Evolutionary conservation across 768 basidiomycete species (phyloP), one percentile per base, ranked within the genome.

Genomic region (Termitomyces sp.): DNA sequence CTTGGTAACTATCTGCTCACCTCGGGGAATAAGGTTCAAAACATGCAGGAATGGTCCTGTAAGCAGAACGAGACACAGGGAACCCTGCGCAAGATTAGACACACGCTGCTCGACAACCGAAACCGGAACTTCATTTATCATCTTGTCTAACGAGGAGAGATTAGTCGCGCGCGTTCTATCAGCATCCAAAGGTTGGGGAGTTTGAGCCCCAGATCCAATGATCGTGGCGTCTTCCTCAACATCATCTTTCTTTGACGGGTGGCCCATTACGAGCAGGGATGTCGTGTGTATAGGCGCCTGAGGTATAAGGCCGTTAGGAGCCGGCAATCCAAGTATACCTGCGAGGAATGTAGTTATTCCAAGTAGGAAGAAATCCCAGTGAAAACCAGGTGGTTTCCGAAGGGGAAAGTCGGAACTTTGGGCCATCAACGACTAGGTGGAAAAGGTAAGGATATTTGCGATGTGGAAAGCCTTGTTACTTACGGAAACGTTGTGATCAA

Each of bases 231-330:
- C 74, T 42, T 74, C 69, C 29, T 72, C 69, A 34, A 77, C 74
- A 27, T 73, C 71, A 27, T 65, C 67, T n/a, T 70, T 71, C 62
- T 76, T 76, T 1, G 56, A 41, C 12, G 72, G 67, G 3, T 63
- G 70, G 0, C 84, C 85, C 80, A 89, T 82, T 36, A 94, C 76
- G 26, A 89, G 73, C 1, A 98, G 80, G 10, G 92, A 88, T 7
- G 81, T 79, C 1, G 94, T 96, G 65, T 97, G 94, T n/a, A 95
- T 90, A 1, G 94, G 95, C 0, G 95, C 95, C 65, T 90, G 90
- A 1, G 88, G 89, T 51, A 91, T 90, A 18, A 91, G 76, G 2
- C 88, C 88, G 63, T 95, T 94, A 0, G 92, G 93, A 0, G 93
- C 92, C 1, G 93, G 92, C 4, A 94, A 68, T 18, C 92, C 92